Evolutionary conservation across 345 rosid species (phyloP), one percentile per base, ranked within the genome.

Genomic region (Erodium maritimum): DNA sequence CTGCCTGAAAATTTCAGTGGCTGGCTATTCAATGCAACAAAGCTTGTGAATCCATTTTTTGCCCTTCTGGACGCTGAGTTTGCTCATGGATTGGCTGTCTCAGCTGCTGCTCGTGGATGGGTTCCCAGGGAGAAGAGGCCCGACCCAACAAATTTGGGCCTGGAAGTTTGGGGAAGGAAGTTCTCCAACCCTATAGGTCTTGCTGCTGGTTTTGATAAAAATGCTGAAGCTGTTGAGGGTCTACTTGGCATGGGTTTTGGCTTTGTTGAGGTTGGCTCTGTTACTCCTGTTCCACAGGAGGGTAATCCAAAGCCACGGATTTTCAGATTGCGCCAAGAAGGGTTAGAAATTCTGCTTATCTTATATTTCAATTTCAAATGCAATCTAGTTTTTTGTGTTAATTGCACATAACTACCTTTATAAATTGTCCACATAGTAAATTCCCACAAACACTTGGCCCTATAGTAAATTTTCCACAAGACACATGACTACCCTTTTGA

Each of bases 131-230:
- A 93, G 73, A 87, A 87, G 87, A 81, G 99, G 62, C 82, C 83
- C 68, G 99, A 93, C 74, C 80, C 83, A 21, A 45, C 76, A 34
- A 75, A 80, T 72, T 72, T 93, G 69, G 97, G 82, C 33, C 82
- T 93, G 69, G 81, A 93, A 62, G 96, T 93, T 65, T 89, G 94
- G 96, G 95, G 99, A 71, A 83, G 96, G 69, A 83, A 83, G 78
- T 93, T 93, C 69, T 89, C 97, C 23, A 93, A 93, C 61, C 97
- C 99, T 14, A 53, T 93, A 57, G 99, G 99, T 19, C 97, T 89
- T 59, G 89, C 99, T 75, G 99, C 99, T 73, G 99, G 99, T 10
- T 93, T 93, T 52, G 99, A 93, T 71, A 93, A 93, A 82, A 93
- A 89, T 75, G 97, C 97, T 68, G 95, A 85, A 66, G 97, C 99